Evolutionary conservation across 1,284 basidiomycete species (phyloP).

Genomic region (Melampsora larici-populina): DNA sequence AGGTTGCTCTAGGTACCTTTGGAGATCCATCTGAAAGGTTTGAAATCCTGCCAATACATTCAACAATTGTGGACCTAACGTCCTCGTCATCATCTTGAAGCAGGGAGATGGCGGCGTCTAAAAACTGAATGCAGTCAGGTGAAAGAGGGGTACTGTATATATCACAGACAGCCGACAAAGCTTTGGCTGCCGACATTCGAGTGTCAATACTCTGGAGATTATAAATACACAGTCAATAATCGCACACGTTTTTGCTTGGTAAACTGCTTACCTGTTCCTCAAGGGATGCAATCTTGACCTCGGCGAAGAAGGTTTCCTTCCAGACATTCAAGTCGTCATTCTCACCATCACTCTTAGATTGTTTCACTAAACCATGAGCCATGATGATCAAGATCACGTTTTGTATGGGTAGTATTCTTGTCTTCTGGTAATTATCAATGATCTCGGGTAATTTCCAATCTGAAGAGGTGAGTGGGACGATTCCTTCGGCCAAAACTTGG

Average conservation of each 20-base stretch:
- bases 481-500: constrained; percentile 10
- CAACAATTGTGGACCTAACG: constrained; percentile 4
- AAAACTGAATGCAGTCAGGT: constrained; percentile 9
- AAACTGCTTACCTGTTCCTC: constrained; percentile 30
- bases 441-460: constrained; percentile 25
- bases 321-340: not conserved
- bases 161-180: not conserved
- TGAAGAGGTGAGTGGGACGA: not conserved
- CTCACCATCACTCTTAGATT: not conserved
- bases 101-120: constrained; percentile 16
- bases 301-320: constrained; percentile 7
- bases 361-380: constrained; percentile 14
- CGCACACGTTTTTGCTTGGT: not conserved
- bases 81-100: constrained; percentile 43
- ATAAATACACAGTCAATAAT: not conserved
- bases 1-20: constrained; percentile 17
- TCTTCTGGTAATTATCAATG: constrained; percentile 9
- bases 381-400: constrained; percentile 21
- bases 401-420: constrained; percentile 12
- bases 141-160: not conserved
- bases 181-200: constrained; percentile 31
- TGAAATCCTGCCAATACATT: not conserved
- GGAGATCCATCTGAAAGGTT: constrained; percentile 8
- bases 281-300: constrained; percentile 5
- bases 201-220: constrained; percentile 26